Percentiles rank a stretch among this genome's conserved stretches.
These are phyloP conservation scores for Colletotrichum sp. DNA, from an alignment of 2,329 filamentous ascomycete species.

Conservation along the genomic window DNA sequence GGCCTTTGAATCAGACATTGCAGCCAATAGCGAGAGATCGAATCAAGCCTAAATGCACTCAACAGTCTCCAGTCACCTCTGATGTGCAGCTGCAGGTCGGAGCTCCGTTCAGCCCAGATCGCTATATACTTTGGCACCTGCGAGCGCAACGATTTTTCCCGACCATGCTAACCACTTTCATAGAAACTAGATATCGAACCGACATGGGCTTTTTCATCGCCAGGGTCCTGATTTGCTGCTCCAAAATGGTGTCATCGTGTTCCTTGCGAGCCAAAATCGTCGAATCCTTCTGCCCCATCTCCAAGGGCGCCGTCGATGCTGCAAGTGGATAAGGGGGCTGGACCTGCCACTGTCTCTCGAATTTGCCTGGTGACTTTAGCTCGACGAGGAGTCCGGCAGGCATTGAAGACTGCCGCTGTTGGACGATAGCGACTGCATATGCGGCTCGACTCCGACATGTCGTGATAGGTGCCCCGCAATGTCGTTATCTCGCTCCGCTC, in stretches of 20 bases:
- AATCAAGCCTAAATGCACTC: background rate
- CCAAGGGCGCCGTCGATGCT: background rate
- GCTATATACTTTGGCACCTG: background rate
- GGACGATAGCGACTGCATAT: background rate
- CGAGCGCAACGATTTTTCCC: slow-evolving; percentile 10
- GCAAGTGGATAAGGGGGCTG: background rate
- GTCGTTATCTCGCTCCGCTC: slow-evolving; percentile 15
- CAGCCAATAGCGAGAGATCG: background rate
- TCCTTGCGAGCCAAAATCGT: background rate
- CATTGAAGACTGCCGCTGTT: background rate
- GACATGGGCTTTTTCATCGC: background rate
- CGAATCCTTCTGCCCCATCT: background rate
- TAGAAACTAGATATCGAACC: too few relatives aligned
- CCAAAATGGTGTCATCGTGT: background rate
- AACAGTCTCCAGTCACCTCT: background rate
- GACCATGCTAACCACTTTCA: background rate
- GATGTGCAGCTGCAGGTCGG: background rate
- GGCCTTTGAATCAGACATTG: background rate
- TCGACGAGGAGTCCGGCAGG: background rate
- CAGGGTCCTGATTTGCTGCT: background rate
- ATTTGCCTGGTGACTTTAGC: background rate
- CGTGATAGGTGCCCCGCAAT: slow-evolving; percentile 8
- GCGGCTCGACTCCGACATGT: background rate
- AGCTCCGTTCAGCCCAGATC: background rate
- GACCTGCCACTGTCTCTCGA: background rate